Conservation (phyloP, 2,329 filamentous ascomycete species). For the Diaporthe aspalathi region DNA sequence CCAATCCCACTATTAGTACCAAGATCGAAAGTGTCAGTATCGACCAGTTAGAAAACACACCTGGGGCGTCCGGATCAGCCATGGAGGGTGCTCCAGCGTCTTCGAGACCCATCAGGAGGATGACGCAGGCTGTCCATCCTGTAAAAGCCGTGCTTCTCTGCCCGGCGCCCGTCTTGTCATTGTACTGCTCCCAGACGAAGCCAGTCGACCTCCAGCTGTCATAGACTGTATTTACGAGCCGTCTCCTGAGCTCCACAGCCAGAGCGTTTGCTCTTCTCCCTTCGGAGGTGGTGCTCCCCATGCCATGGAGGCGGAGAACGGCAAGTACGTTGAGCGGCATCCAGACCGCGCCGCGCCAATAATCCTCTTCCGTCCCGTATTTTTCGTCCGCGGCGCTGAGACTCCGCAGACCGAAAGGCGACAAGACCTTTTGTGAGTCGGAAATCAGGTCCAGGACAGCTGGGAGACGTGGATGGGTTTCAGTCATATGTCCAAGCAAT, state of each 20-base stretch:
- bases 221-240: constrained; percentile 40
- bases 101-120: constrained; percentile 70
- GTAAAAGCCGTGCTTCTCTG: constrained; percentile 77
- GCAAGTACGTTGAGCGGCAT: constrained; percentile 54
- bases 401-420: constrained; percentile 40
- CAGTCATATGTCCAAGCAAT: constrained; percentile 40
- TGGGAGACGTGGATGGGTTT: constrained; percentile 36
- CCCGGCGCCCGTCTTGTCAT: constrained; percentile 72
- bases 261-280: constrained; percentile 31
- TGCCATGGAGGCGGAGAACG: constrained; percentile 64
- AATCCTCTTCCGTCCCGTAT: constrained; percentile 41
- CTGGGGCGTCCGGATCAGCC: constrained; percentile 14
- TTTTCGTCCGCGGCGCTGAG: constrained; percentile 36
- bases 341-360: constrained; percentile 42
- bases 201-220: constrained; percentile 73
- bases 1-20: constrained; percentile 12
- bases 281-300: constrained; percentile 28
- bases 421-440: constrained; percentile 39
- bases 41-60: constrained; percentile 16
- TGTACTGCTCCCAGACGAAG: constrained; percentile 80
- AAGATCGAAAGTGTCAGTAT: constrained; percentile 8
- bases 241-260: constrained; percentile 40
- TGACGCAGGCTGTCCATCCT: constrained; percentile 65
- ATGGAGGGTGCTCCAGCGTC: constrained; percentile 8
- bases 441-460: constrained; percentile 38